Conservation (phyloP, 2,329 filamentous ascomycete genomes). For the Xylaria sp. region DNA sequence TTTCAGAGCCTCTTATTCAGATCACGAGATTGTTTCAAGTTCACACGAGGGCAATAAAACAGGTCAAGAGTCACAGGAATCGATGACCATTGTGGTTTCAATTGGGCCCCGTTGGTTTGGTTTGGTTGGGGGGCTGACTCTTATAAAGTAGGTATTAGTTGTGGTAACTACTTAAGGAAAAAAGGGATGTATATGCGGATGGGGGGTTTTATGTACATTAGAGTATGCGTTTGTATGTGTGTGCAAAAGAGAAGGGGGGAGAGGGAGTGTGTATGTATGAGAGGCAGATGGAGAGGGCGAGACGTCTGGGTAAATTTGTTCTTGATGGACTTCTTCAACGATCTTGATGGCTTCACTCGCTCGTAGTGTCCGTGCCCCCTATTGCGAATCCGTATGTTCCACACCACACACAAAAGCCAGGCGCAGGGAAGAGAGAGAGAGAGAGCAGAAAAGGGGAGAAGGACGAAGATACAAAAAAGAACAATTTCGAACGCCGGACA, state of each 20-base stretch:
- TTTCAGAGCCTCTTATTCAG: too few species aligned
- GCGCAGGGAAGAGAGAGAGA: too few species aligned
- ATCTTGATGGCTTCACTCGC: neutral
- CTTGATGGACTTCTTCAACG: neutral
- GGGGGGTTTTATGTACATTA: conserved; percentile 13
- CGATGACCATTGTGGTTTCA: too few species aligned
- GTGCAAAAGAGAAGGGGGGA: neutral
- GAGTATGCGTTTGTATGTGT: conserved; percentile 1
- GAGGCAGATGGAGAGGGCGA: neutral
- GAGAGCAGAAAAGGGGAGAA: neutral
- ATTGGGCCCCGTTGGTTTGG: too few species aligned
- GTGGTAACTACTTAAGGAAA: conserved; percentile 13
- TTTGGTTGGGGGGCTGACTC: neutral
- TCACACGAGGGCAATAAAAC: too few species aligned
- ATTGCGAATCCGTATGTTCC: conserved; percentile 1
- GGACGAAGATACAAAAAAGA: conserved; percentile 7
- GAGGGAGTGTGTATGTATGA: neutral
- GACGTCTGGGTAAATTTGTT: neutral
- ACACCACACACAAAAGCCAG: neutral
- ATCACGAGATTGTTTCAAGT: too few species aligned
- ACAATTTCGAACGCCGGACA: conserved; percentile 13
- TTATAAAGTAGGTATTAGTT: conserved; percentile 19
- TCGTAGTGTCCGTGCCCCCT: neutral
- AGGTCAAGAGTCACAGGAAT: too few species aligned
- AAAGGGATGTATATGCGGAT: conserved; percentile 7